These are phyloP conservation scores for Diaporthe vaccinii DNA, from an alignment of 2,329 filamentous ascomycete species.

Conservation along the genomic window DNA sequence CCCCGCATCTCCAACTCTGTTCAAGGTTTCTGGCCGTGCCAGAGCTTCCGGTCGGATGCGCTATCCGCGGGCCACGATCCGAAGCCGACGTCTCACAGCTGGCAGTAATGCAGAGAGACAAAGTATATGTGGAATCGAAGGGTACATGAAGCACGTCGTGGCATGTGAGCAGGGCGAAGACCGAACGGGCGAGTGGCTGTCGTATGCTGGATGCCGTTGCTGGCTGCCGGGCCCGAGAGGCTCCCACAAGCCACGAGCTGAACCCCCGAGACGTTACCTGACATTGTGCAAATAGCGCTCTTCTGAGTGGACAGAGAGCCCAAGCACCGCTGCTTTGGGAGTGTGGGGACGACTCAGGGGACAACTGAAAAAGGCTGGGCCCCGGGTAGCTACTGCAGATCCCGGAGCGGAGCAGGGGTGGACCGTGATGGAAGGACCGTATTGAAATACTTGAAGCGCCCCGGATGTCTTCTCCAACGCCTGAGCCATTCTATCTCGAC, in stretches of 20 bases:
- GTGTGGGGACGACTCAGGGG: constrained; percentile 17
- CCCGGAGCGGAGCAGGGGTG: constrained; percentile 20
- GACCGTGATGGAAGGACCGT: neutral
- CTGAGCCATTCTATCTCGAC: neutral
- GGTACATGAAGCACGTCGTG: neutral
- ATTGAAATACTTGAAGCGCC: neutral
- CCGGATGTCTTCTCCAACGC: neutral
- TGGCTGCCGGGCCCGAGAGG: neutral
- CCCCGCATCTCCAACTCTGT: constrained; percentile 11
- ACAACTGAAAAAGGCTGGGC: neutral
- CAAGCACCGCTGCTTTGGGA: neutral
- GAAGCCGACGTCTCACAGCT: constrained; percentile 1
- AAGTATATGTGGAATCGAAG: neutral
- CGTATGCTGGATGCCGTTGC: neutral
- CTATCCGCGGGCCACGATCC: constrained; percentile 23
- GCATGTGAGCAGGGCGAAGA: neutral
- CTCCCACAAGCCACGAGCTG: neutral
- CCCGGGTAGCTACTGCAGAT: constrained; percentile 11
- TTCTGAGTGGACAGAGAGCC: neutral
- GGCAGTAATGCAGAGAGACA: neutral
- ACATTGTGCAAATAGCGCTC: neutral
- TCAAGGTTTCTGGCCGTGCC: neutral
- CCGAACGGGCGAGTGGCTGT: neutral
- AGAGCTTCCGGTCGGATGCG: constrained; percentile 19
- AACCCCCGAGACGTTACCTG: too few relatives aligned